Percentiles rank a stretch among this genome's conserved stretches.
These are phyloP conservation scores for Fraxinus sp. DNA, from an alignment of 305 asterid species.

Conservation along the genomic window DNA sequence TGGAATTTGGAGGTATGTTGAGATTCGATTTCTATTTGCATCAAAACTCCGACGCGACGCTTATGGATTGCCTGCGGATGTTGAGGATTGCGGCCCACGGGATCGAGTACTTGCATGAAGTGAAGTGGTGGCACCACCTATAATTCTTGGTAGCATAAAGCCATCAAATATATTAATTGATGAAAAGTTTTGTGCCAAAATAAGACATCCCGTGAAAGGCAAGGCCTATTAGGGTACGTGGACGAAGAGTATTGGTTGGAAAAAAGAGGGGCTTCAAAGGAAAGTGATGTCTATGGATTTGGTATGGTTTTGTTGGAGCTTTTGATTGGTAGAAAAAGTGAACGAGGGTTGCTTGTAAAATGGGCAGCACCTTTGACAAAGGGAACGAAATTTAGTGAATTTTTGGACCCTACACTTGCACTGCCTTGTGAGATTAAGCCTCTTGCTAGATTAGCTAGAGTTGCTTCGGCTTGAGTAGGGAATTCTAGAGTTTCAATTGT, in stretches of 20 bases:
- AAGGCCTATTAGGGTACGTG: conserved; percentile 56
- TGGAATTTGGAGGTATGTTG: conserved; percentile 72
- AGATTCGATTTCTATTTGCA: conserved; percentile 70
- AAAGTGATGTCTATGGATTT: conserved; percentile 73
- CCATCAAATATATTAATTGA: conserved; percentile 71
- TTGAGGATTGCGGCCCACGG: conserved; percentile 66
- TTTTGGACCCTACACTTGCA: conserved; percentile 59
- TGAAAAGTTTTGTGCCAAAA: conserved; percentile 52
- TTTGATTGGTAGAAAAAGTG: conserved; percentile 68
- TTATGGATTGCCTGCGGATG: conserved; percentile 64
- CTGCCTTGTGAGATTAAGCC: conserved; percentile 50
- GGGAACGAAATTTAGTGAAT: conserved; percentile 45
- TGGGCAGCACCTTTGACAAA: conserved; percentile 83
- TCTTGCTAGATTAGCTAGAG: conserved; percentile 54
- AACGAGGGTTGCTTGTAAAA: conserved; percentile 43
- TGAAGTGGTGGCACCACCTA: conserved; percentile 49
- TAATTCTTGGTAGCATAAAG: conserved; percentile 75
- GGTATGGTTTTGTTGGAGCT: conserved; percentile 81
- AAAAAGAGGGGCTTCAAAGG: conserved; percentile 51
- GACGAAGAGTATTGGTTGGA: conserved; percentile 64
- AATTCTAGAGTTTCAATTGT: conserved; percentile 58
- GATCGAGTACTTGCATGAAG: conserved; percentile 68
- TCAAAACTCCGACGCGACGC: conserved; percentile 53
- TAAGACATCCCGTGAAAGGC: conserved; percentile 46
- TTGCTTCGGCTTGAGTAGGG: conserved; percentile 78